These are phyloP conservation scores for Rhizopogon vinicolor DNA, from an alignment of 768 basidiomycete species.

Conservation along the genomic window DNA sequence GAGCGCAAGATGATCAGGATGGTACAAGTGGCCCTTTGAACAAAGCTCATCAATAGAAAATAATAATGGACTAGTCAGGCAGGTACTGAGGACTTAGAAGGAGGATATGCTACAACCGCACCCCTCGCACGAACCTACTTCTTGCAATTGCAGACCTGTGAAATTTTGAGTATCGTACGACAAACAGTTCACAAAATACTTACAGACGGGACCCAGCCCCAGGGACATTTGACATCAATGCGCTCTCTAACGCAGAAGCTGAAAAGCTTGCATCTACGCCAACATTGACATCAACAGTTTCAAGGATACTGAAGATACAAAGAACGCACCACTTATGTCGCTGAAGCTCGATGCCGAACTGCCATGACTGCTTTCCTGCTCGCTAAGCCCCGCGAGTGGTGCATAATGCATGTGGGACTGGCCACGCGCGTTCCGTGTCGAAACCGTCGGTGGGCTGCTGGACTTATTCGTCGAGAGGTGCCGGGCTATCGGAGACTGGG, in stretches of 20 bases:
- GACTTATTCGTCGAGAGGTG: constrained; percentile 53
- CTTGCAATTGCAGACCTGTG: constrained; percentile 31
- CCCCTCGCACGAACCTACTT: constrained; percentile 26
- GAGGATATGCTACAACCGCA: constrained; percentile 17
- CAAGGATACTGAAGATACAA: neutral
- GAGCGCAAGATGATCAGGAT: neutral
- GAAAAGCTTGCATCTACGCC: constrained; percentile 66
- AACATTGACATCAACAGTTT: neutral
- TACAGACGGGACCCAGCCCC: constrained; percentile 66
- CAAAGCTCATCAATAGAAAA: neutral
- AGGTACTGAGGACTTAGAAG: neutral
- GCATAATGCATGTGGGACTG: constrained; percentile 45
- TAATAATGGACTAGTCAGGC: neutral
- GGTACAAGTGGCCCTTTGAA: neutral
- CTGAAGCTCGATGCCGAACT: constrained; percentile 83
- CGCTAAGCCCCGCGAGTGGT: constrained; percentile 40
- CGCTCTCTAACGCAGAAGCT: constrained; percentile 76
- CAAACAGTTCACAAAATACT: constrained; percentile 26
- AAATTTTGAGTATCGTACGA: neutral
- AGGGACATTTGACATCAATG: constrained; percentile 70
- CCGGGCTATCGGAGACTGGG: constrained; percentile 46
- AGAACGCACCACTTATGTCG: constrained; percentile 70
- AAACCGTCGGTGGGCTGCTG: constrained; percentile 56
- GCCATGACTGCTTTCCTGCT: constrained; percentile 58
- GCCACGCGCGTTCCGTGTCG: constrained; percentile 50